Conservation (phyloP, 768 basidiomycete species). For the Agrocybe chaxingu region DNA sequence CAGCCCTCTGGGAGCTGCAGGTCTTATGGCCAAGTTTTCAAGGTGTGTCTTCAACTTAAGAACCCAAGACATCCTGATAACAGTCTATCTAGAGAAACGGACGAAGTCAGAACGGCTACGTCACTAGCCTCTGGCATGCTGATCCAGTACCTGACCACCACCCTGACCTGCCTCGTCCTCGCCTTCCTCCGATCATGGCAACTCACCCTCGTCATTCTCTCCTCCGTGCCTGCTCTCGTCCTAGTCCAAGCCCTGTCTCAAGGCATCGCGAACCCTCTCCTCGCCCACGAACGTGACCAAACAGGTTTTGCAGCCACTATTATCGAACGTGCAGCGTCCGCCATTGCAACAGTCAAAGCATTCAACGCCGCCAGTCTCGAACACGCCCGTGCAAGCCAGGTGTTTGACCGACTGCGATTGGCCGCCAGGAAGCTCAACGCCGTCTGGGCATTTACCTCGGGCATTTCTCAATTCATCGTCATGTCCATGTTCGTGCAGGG, state of each 20-base stretch:
- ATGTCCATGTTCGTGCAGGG: constrained; percentile 95
- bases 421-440: constrained; percentile 53
- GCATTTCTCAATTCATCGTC: constrained; percentile 73
- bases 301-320: constrained; percentile 71
- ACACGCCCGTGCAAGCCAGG: constrained; percentile 38
- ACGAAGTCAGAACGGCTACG: constrained; percentile 84
- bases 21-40: constrained; percentile 89
- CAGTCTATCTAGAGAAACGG: constrained; percentile 69
- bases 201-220: constrained; percentile 90
- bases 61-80: not conserved
- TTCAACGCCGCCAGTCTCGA: constrained; percentile 71
- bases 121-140: constrained; percentile 77
- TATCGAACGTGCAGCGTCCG: constrained; percentile 70
- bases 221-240: constrained; percentile 80
- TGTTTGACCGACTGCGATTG: constrained; percentile 40
- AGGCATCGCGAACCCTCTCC: constrained; percentile 59
- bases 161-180: constrained; percentile 74
- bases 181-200: constrained; percentile 78
- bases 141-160: constrained; percentile 79
- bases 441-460: constrained; percentile 75
- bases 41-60: constrained; percentile 39
- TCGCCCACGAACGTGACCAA: constrained; percentile 63
- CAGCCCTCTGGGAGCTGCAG: constrained; percentile 70
- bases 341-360: constrained; percentile 89
- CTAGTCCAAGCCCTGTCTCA: constrained; percentile 78